Percentiles rank a stretch among this genome's conserved stretches.
Conservation (phyloP, 805 yeast genomes). For the Debaryomyces castellii region DNA sequence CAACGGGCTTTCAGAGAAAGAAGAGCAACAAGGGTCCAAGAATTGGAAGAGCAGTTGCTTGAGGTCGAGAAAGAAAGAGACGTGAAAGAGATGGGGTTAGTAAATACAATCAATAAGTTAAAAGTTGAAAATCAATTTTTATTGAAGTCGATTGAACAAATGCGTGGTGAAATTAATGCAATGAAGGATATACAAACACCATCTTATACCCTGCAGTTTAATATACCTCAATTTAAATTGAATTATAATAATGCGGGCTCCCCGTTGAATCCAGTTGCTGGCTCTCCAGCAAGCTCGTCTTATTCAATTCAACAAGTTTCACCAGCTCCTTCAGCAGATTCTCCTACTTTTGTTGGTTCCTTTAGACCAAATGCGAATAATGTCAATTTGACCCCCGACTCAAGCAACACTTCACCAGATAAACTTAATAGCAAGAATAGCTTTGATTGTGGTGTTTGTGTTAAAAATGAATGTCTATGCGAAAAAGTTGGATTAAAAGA, state of each 20-base stretch:
- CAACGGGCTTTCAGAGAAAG: conserved; percentile 89
- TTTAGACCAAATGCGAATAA: conserved; percentile 1
- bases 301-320: conserved; percentile 48
- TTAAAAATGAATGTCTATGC: conserved; percentile 68
- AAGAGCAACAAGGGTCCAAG: conserved; percentile 77
- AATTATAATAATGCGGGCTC: conserved; percentile 12
- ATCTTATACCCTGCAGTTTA: conserved; percentile 1
- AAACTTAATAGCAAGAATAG: conserved; percentile 17
- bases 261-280: conserved; percentile 14
- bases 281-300: conserved; percentile 28
- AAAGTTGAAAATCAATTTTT: conserved; percentile 46
- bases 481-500: conserved; percentile 49
- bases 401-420: conserved; percentile 13
- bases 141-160: conserved; percentile 41
- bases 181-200: conserved; percentile 12
- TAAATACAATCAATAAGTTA: conserved; percentile 50
- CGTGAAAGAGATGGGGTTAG: conserved; percentile 53
- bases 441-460: conserved; percentile 63
- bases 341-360: conserved; percentile 33
- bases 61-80: conserved; percentile 69
- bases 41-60: conserved; percentile 66
- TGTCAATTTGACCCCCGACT: conserved; percentile 11
- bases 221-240: conserved; percentile 6
- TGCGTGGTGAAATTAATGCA: conserved; percentile 31
- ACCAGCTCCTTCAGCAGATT: conserved; percentile 53